Base-by-base conservation (phyloP, 2,329 filamentous ascomycete genomes). In the Gliomastix tumulicola region DNA sequence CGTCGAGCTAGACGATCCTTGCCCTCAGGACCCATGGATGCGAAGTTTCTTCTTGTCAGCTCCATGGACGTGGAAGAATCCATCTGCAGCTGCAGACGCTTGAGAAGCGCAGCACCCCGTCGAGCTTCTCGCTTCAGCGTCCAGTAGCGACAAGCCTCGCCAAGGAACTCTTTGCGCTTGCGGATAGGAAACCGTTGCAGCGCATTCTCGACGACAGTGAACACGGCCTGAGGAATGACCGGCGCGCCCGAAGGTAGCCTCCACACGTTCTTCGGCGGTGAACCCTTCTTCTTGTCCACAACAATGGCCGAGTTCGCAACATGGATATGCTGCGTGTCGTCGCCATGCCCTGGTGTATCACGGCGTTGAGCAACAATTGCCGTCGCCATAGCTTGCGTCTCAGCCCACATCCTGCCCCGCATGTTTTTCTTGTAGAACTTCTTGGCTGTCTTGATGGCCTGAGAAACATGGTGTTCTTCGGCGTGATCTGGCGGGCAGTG, bases 31-130 rank as follows among this genome's bases (percentile, higher is more conserved):
- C 92, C 92, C 87, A 97, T 95, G 25, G 84, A 83, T n/a, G 84
- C 84, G 60, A 96, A 98, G 59, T 97, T 90, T 41, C 92, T 83
- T 36, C 92, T 77, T 3, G 92, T 96, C 46, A 98, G 82, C 61
- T 98, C 92, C 84, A 96, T 95, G 1, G 88, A 95, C 7, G 90
- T 90, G 59, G 97, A 98, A 0, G 88, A 87, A 59, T 97, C 90
- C 73, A 96, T 84, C 58, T 96, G 89, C 39, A 97, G 66, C 57
- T 98, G 92, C 16, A 98, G 71, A 23, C 92, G 80, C 63, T 97
- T 97, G 41, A 98, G 73, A 38, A 98, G 69, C 5, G 92, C 88
- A 21, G 92, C 92, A 32, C 92, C 92, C 40, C 92, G 76, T 22
- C 92, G 80, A 43, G 90, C 86, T 59, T 98, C 92, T 38, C 92